Percentiles rank a stretch among this genome's conserved stretches.
Evolutionary conservation across 371 early-diverging fungal species (phyloP).

Genomic region (Apophysomyces variabilis): DNA sequence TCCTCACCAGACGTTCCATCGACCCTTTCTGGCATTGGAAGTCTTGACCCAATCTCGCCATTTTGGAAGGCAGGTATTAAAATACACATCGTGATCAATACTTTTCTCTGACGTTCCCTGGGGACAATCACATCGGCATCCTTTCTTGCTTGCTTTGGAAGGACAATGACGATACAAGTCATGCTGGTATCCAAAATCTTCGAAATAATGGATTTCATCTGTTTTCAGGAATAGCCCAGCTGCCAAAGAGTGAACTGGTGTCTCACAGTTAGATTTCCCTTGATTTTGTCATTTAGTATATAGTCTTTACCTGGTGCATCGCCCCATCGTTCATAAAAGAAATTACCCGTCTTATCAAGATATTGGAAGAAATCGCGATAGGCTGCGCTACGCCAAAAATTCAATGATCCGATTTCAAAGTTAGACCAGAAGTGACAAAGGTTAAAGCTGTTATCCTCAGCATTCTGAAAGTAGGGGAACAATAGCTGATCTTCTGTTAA

Average conservation of each 20-base stretch:
- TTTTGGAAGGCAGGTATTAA: conserved; percentile 48
- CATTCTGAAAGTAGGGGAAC: conserved; percentile 51
- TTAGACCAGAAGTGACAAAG: conserved; percentile 93
- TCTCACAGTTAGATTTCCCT: neutral
- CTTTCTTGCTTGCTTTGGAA: conserved; percentile 37
- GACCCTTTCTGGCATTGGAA: conserved; percentile 19
- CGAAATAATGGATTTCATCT: conserved; percentile 90
- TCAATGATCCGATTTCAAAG: conserved; percentile 89
- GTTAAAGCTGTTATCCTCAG: conserved; percentile 55
- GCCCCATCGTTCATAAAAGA: conserved; percentile 76
- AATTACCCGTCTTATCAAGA: conserved; percentile 67
- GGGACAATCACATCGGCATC: conserved; percentile 53
- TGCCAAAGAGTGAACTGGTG: conserved; percentile 86
- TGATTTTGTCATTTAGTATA: neutral
- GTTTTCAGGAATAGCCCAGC: conserved; percentile 84
- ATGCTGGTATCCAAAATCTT: conserved; percentile 88
- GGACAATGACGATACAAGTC: conserved; percentile 78
- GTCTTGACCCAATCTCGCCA: conserved; percentile 46
- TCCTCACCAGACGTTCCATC: conserved; percentile 25
- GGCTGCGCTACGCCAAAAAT: conserved; percentile 72
- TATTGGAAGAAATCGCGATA: conserved; percentile 68
- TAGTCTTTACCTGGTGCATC: conserved; percentile 62
- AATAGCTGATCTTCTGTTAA: conserved; percentile 37
- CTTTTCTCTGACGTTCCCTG: conserved; percentile 39
- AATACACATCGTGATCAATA: conserved; percentile 49